Base-by-base conservation (phyloP, 1,284 basidiomycete species). In the Ceratobasidium sp. region DNA sequence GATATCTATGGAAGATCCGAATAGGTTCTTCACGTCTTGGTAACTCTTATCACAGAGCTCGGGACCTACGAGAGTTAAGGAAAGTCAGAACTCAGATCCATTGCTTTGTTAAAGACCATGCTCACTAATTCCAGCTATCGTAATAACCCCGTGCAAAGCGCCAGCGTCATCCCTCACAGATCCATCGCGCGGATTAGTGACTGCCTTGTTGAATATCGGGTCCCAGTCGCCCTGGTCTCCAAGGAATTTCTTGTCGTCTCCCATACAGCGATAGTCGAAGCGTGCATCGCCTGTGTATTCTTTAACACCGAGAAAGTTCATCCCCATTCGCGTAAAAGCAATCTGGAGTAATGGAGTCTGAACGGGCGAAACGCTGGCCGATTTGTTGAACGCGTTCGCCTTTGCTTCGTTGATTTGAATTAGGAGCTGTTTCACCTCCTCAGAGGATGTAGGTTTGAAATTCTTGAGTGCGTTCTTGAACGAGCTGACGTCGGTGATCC, bases 91-190 rank as follows among this genome's bases (percentile, higher is more conserved):
- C 13, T 1, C 13, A 13, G 6, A 13, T 13, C 13, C 13, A 46
- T 46, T 46, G 13, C 40, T 13, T 28, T 7, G 52, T 46, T 5
- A 5, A 23, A 28, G 15, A 15, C 33, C 10, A 1, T 20, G 73
- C 78, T 54, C 52, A 77, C 78, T 77, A 46, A 64, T 54, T n/a
- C 46, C 48, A 40, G 74, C 66, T n/a, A 77, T 56, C 20, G 62
- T 42, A 50, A 79, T 62, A 44, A 77, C 78, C 38, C 78, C 78
- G 44, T 79, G 71, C 17, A 78, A 33, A 23, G 40, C 42, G 7
- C 57, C 65, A 20, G 42, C n/a, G 62, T 67, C 65, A 13, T 50
- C 26, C 15, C 42, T 23, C n/a, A n/a, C 65, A 3, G 65, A 26
- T 44, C 42, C 48, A 44, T 33, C 38, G 33, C 48, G 15, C 4